Evolutionary conservation across 148 eudicot species (phyloP).

Genomic region (Chenopodium berlandieri): DNA sequence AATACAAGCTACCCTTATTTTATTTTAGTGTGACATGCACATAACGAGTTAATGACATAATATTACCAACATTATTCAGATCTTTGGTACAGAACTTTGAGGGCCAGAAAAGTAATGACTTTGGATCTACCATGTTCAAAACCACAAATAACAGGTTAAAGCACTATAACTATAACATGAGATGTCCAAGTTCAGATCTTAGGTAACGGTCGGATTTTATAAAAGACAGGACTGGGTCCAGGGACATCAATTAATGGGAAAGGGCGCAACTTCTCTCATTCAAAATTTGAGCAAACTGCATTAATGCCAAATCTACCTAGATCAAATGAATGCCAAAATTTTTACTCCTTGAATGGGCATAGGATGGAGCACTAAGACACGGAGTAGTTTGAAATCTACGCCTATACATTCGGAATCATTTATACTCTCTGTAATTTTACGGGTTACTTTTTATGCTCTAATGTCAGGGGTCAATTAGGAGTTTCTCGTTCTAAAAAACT

Average conservation of each 20-base stretch:
- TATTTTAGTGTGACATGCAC: neutral
- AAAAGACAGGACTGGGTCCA: neutral
- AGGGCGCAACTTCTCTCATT: neutral
- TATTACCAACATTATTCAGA: neutral
- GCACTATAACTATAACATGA: constrained; percentile 15
- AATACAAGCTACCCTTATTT: neutral
- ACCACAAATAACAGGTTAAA: neutral
- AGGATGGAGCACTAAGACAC: no score
- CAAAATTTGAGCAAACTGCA: neutral
- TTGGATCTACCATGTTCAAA: neutral
- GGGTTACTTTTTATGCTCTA: no score
- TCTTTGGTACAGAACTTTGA: neutral
- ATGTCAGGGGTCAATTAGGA: no score
- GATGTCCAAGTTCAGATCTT: constrained; percentile 2
- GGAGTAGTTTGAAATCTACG: no score
- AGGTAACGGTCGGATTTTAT: neutral
- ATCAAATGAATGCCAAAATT: no score
- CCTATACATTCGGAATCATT: no score
- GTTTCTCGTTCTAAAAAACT: no score
- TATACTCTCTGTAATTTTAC: no score
- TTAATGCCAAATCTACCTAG: neutral
- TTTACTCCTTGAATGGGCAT: neutral
- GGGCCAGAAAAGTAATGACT: neutral
- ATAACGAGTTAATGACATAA: neutral
- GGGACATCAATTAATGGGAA: neutral